These are phyloP conservation scores for Leptographium radiaticola DNA, from an alignment of 2,329 filamentous ascomycete genomes.

Conservation along the genomic window DNA sequence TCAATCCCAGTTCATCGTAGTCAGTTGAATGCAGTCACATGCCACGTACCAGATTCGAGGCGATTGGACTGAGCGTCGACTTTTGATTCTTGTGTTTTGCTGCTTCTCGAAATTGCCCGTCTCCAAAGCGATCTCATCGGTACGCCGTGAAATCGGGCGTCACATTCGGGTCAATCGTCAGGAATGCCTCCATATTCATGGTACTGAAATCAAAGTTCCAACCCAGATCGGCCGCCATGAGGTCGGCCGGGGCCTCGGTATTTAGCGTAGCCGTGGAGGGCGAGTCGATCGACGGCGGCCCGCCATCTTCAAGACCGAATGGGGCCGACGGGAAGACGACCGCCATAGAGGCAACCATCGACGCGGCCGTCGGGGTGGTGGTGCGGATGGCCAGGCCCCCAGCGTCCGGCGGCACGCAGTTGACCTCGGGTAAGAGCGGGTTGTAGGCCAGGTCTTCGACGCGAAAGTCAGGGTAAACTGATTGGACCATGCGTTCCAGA, in stretches of 20 bases:
- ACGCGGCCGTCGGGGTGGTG: background rate
- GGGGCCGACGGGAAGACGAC: background rate
- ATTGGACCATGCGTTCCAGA: constrained; percentile 9
- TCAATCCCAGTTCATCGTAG: no score
- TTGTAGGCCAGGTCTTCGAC: background rate
- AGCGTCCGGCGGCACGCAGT: background rate
- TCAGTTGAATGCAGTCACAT: no score
- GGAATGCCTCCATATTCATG: constrained; percentile 11
- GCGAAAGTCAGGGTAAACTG: constrained; percentile 11
- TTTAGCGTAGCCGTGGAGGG: background rate
- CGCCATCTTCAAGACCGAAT: constrained; percentile 3
- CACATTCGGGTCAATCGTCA: constrained; percentile 10
- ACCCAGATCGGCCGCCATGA: constrained; percentile 10
- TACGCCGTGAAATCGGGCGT: constrained; percentile 3
- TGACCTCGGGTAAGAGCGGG: background rate
- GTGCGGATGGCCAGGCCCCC: background rate
- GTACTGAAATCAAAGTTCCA: constrained; percentile 12
- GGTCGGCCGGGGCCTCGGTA: constrained; percentile 5
- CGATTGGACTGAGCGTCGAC: no score
- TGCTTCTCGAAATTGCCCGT: no score
- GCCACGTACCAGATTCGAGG: no score
- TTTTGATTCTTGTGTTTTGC: no score
- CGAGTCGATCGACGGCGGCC: background rate
- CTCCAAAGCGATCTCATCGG: no score
- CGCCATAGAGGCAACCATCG: background rate